Base-by-base conservation (phyloP, 441 rosid species). In the Croton setiger region DNA sequence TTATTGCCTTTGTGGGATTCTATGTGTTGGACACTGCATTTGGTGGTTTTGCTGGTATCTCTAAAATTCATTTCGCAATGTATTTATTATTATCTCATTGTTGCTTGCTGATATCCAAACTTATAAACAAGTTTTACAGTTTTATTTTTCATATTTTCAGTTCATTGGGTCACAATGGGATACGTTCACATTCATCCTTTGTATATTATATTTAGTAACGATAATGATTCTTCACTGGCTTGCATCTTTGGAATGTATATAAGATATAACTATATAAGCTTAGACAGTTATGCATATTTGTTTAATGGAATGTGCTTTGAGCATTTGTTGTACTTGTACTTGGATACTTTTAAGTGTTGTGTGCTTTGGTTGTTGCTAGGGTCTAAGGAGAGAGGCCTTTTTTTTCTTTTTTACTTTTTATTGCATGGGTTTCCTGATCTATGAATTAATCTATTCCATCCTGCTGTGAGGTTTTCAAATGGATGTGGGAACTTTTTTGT, bases 171-270 rank as follows among this genome's bases (percentile, higher is more conserved):
- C 45, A 59, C 72, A 14, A 2, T 0, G 3, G 47, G 67, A 11
- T 27, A 47, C 36, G 47, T 23, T 13, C 43, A 43, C 6, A 33
- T 45, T 48, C 7, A 47, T 67, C 54, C 54, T 17, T 39, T 49
- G 18, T 10, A 51, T 51, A 39, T 27, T 27, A 27, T 27, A 27
- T 27, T 27, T 27, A 27, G 2, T 27, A 27, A 27, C 31, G 14
- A 31, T 54, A 43, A 21, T 64, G 56, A 48, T 21, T 64, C 67
- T 48, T 64, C 23, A 49, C 4, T 23, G 43, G 33, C 56, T 9
- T 27, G 64, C 18, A 49, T 21, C 37, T 47, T 35, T 9, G 64
- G 5, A 49, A 45, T 10, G 5, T 14, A 10, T 45, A 45, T 45
- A 45, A 11, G 3, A 27, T 27, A 27, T 27, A 27, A 27, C 31